Base-by-base conservation (phyloP, 108 stramenopile species). In the Fragilaria crotonensis region DNA sequence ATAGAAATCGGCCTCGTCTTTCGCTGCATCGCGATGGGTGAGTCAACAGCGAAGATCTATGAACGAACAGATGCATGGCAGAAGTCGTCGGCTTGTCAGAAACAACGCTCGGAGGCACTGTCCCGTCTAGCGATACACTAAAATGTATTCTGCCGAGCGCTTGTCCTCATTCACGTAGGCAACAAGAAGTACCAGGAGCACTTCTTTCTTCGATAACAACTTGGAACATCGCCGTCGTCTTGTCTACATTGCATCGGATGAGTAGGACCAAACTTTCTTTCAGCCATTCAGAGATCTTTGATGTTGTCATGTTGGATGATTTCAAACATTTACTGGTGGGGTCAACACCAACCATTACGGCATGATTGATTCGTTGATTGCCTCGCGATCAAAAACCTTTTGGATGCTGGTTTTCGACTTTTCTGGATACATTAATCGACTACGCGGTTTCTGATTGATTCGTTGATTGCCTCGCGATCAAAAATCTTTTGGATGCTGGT, bases 1-100 rank as follows among this genome's bases (percentile, higher is more conserved):
- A 48, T 87, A 85, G 59, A 97, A 96, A 60, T 96, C 96, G n/a
- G 67, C 77, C 28, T 61, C 48, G 3, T 90, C 83, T 55, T 78
- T 76, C 21, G 86, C 90, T 91, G 67, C n/a, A n/a, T n/a, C n/a
- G n/a, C n/a, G n/a, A n/a, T n/a, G n/a, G n/a, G n/a, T n/a, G n/a
- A n/a, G n/a, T n/a, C n/a, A n/a, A n/a, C n/a, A n/a, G n/a, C n/a
- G n/a, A n/a, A n/a, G n/a, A n/a, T n/a, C n/a, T n/a, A n/a, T n/a
- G n/a, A n/a, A n/a, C n/a, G n/a, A n/a, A n/a, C n/a, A n/a, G n/a
- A n/a, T n/a, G n/a, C n/a, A n/a, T n/a, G n/a, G n/a, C n/a, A n/a
- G n/a, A n/a, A n/a, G n/a, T n/a, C n/a, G n/a, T n/a, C n/a, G n/a
- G n/a, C n/a, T n/a, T n/a, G n/a, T n/a, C n/a, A n/a, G n/a, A n/a